Evolutionary conservation across 495 filamentous ascomycete genomes (phyloP).

Genomic region (Venustampulla echinocandica): DNA sequence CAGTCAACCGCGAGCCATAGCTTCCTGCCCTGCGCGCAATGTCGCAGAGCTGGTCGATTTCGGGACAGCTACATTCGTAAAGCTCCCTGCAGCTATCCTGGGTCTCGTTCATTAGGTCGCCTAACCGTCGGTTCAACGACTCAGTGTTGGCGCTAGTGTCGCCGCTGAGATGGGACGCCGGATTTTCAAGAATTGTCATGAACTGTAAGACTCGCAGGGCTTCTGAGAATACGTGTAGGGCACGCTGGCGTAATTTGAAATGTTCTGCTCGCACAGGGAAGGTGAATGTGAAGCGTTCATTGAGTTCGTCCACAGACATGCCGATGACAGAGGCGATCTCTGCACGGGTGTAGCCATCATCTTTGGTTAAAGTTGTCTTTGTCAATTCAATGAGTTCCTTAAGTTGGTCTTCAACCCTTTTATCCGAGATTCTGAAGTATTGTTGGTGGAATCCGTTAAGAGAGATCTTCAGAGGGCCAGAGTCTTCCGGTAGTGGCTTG

Average conservation of each 20-base stretch:
- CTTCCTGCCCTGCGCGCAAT: constrained; percentile 71
- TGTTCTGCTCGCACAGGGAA: constrained; percentile 81
- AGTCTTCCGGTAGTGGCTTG: constrained; percentile 62
- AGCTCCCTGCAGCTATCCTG: constrained; percentile 74
- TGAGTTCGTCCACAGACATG: constrained; percentile 59
- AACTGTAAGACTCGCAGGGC: constrained; percentile 80
- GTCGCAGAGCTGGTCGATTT: constrained; percentile 78
- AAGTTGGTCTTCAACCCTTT: constrained; percentile 56
- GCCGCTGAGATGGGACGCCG: constrained; percentile 22
- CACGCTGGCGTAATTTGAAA: constrained; percentile 83
- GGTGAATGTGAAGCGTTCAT: constrained; percentile 64
- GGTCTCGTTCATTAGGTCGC: constrained; percentile 81
- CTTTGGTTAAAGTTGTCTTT: constrained; percentile 54
- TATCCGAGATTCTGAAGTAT: constrained; percentile 54
- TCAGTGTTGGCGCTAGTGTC: constrained; percentile 42
- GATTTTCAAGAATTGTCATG: constrained; percentile 54
- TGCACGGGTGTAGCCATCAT: constrained; percentile 78
- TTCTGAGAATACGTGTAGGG: constrained; percentile 84
- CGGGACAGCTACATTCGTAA: constrained; percentile 85
- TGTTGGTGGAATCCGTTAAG: constrained; percentile 79
- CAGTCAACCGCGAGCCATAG: constrained; percentile 81
- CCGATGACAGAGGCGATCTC: constrained; percentile 71
- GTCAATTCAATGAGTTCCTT: constrained; percentile 56
- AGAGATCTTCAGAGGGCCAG: constrained; percentile 73
- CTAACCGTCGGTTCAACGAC: constrained; percentile 59